Base-by-base conservation (phyloP, 2,329 filamentous ascomycete genomes). In the Acrodontium crateriforme region DNA sequence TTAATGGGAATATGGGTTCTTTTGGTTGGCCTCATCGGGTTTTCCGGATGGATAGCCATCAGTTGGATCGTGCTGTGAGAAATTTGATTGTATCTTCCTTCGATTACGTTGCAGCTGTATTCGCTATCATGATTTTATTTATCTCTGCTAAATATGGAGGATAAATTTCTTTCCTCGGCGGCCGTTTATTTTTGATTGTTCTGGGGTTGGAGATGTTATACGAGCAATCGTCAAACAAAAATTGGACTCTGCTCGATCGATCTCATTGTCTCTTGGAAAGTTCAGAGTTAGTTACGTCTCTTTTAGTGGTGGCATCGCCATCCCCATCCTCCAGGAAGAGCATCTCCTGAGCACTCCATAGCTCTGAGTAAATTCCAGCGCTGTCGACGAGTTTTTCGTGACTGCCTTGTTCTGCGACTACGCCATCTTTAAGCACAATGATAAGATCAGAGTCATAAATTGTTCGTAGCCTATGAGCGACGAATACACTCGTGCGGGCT, bases 381-480 rank as follows among this genome's bases (percentile, higher is more conserved):
- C 60, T 63, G 41, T 89, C 78, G 36, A 95, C 72, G 33, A 98
- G 58, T 51, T 89, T 71, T 34, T 78, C 69, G 54, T 98, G 89
- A 10, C 80, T 92, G 9, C 89, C 89, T 53, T 71, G 74, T 59
- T 95, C 89, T 2, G 76, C 82, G n/a, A 95, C 84, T 9, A 62
- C 63, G 0, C 89, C 89, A 35, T 80, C 75, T 49, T 76, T 78
- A 31, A 95, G 60, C 19, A 95, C 89, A 44, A 95, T 85, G 43
- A 95, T 95, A 44, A 85, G 62, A 55, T 95, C 65, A 20, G 81
- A 81, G 47, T 95, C 89, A 47, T 81, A 92, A 40, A 98, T 94
- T 0, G 89, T 95, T 28, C 87, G 71, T 34, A 98, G 59, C 11
- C 89, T 71, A 54, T 95, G 89, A 5, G 89, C 89, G 4, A 98